These are phyloP conservation scores for Blastomyces silverae DNA, from an alignment of 2,329 filamentous ascomycete species.

Conservation along the genomic window DNA sequence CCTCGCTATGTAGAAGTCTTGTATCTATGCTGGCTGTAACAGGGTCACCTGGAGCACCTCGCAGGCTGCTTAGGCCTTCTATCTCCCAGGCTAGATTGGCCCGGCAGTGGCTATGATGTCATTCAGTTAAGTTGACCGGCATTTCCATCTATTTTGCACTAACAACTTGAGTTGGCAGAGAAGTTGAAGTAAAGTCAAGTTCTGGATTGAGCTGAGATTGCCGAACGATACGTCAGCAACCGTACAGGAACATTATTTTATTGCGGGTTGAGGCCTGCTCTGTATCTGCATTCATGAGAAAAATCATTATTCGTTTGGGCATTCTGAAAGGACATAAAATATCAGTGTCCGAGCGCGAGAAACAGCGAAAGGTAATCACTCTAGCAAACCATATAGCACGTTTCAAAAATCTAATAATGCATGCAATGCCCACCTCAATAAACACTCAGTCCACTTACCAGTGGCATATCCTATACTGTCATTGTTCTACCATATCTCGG, in stretches of 20 bases:
- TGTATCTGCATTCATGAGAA: no score
- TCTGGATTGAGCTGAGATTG: neutral
- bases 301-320: neutral
- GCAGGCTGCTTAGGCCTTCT: neutral
- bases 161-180: neutral
- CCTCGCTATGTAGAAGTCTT: neutral
- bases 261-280: neutral
- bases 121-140: neutral
- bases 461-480: neutral
- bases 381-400: neutral
- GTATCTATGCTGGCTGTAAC: neutral
- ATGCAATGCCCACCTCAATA: neutral
- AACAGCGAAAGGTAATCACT: neutral
- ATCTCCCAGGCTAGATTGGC: neutral
- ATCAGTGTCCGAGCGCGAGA: neutral
- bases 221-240: neutral
- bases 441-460: neutral
- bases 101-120: neutral
- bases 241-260: neutral
- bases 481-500: slow-evolving; percentile 29
- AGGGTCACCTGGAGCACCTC: neutral
- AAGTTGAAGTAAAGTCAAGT: neutral
- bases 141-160: neutral
- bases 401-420: neutral
- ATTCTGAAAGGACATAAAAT: neutral